A percentile compares a stretch with the other conserved stretches of the same genome.
Evolutionary conservation across 352 stramenopile species (phyloP).

Genomic region (Globisporangium alternatum): DNA sequence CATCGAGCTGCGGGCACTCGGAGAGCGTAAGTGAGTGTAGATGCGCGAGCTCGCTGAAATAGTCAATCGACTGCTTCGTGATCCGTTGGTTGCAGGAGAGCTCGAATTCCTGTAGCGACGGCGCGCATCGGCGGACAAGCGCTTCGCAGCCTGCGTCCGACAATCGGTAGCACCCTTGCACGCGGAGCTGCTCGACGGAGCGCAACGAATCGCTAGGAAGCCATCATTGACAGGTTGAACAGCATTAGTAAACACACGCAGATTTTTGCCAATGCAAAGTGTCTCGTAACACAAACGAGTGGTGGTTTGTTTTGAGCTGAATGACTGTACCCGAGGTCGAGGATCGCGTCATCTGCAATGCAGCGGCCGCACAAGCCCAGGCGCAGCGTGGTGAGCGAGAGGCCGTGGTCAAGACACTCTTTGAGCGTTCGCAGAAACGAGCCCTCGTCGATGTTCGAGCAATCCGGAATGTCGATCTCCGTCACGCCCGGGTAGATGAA

Average conservation of each 20-base stretch:
- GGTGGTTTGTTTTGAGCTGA: neutral
- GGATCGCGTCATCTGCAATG: slow-evolving; percentile 69
- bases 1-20: slow-evolving; percentile 75
- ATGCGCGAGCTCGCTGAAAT: slow-evolving; percentile 64
- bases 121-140: slow-evolving; percentile 63
- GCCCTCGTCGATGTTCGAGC: slow-evolving; percentile 74
- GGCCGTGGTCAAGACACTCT: slow-evolving; percentile 36
- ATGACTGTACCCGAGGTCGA: slow-evolving; percentile 46
- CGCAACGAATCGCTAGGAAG: slow-evolving; percentile 42
- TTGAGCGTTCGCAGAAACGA: slow-evolving; percentile 56
- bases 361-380: slow-evolving; percentile 76
- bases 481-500: slow-evolving; percentile 82
- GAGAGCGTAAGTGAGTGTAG: slow-evolving; percentile 66
- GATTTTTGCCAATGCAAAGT: too few relatives aligned
- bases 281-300: too few relatives aligned
- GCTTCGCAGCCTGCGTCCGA: slow-evolving; percentile 64
- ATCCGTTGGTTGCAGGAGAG: slow-evolving; percentile 84
- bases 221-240: neutral
- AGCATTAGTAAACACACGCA: slow-evolving; percentile 3
- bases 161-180: slow-evolving; percentile 77
- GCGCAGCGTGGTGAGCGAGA: slow-evolving; percentile 50
- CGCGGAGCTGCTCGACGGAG: slow-evolving; percentile 58
- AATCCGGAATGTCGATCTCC: slow-evolving; percentile 82
- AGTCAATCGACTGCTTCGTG: slow-evolving; percentile 68
- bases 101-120: slow-evolving; percentile 70